A percentile compares a stretch with the other conserved stretches of the same genome.
Evolutionary conservation across 2,329 filamentous ascomycete genomes (phyloP).

Genomic region (Calonectria multiphialidica): DNA sequence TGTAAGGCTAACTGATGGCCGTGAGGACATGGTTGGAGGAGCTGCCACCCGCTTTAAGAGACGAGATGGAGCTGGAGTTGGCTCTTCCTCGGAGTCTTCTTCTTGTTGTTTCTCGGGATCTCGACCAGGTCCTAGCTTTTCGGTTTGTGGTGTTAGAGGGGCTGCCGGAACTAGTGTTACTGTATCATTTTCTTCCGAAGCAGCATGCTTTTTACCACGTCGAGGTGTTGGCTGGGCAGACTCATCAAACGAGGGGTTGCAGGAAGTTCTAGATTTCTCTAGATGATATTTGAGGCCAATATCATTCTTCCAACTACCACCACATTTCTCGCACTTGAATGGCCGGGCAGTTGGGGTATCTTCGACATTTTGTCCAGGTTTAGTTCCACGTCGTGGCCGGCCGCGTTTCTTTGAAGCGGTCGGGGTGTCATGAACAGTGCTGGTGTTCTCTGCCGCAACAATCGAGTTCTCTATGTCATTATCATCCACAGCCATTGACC

Average conservation of each 20-base stretch:
- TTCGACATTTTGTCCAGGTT: slow-evolving; percentile 22
- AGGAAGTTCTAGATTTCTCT: slow-evolving; percentile 65
- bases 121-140: background rate
- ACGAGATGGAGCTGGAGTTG: slow-evolving; percentile 13
- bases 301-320: slow-evolving; percentile 68
- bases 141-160: slow-evolving; percentile 9
- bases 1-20: slow-evolving; percentile 40
- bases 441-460: background rate
- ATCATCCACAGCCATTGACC: slow-evolving; percentile 6
- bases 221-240: slow-evolving; percentile 25
- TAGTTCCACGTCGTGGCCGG: slow-evolving; percentile 31
- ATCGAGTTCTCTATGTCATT: background rate
- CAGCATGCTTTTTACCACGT: slow-evolving; percentile 28
- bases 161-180: background rate
- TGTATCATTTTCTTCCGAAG: slow-evolving; percentile 23
- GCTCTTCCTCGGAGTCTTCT: background rate
- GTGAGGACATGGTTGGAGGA: slow-evolving; percentile 31
- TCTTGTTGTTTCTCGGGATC: slow-evolving; percentile 9
- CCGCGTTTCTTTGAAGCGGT: slow-evolving; percentile 44
- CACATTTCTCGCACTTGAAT: slow-evolving; percentile 66
- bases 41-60: slow-evolving; percentile 29
- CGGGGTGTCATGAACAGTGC: slow-evolving; percentile 1
- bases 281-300: slow-evolving; percentile 70
- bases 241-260: slow-evolving; percentile 59
- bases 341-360: slow-evolving; percentile 40